A percentile compares a stretch with the other conserved stretches of the same genome.
phyloP scores from a whole-genome alignment of 2,329 filamentous ascomycete genomes.

The Botrytis cinerea region DNA sequence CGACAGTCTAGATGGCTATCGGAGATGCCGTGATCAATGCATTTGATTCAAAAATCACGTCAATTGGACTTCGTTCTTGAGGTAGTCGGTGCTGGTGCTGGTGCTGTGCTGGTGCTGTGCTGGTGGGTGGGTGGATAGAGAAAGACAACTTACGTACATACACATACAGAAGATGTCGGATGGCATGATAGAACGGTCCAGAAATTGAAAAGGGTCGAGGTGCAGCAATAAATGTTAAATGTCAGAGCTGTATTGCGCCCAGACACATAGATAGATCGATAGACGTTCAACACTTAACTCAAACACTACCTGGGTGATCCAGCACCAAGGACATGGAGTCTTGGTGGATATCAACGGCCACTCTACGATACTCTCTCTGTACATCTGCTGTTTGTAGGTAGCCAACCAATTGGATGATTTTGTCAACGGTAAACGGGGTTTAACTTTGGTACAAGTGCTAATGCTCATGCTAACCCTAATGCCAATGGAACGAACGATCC shows the following conservation, averaged over 20 bases:
- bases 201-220: background rate
- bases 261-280: background rate
- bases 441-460: background rate
- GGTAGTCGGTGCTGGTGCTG: background rate
- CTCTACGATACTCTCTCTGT: background rate
- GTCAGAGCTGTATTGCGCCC: background rate
- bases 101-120: too few relatives aligned
- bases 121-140: background rate
- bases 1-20: background rate
- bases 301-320: background rate
- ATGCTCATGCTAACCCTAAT: background rate
- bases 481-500: background rate
- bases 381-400: background rate
- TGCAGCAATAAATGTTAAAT: background rate
- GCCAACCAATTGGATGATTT: background rate
- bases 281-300: background rate
- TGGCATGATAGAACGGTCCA: background rate
- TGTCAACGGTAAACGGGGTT: background rate
- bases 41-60: too few relatives aligned
- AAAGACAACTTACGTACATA: too few relatives aligned
- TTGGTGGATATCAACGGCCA: background rate
- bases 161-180: background rate
- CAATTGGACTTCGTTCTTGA: background rate
- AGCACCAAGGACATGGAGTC: slow-evolving; percentile 13
- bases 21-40: background rate